phyloP scores from a whole-genome alignment of 2,329 filamentous ascomycete species.

The Stagonosporopsis chrysanthemi region DNA sequence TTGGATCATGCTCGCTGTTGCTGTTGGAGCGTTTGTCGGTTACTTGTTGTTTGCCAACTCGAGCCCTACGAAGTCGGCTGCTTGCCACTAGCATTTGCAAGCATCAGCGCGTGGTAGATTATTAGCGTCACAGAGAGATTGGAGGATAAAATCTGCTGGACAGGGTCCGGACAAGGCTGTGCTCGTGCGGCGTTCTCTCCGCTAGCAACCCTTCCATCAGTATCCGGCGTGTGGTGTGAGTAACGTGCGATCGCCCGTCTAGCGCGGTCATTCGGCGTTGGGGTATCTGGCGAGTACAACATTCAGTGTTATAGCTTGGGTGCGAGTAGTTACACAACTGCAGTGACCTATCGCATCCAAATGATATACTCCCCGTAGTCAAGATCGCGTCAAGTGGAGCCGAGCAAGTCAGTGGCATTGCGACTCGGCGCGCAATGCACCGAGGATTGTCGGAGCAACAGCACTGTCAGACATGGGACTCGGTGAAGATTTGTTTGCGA shows the following conservation, averaged over 20 bases:
- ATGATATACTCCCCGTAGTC: neutral
- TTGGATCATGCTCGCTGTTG: slow-evolving; percentile 93
- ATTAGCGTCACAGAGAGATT: neutral
- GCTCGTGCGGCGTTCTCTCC: slow-evolving; percentile 10
- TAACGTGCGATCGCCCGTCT: slow-evolving; percentile 7
- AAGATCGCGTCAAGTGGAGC: slow-evolving; percentile 17
- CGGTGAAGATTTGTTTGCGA: slow-evolving; percentile 5
- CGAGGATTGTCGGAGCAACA: slow-evolving; percentile 5
- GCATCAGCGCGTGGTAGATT: neutral
- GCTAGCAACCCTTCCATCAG: slow-evolving; percentile 5
- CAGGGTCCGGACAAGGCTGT: neutral
- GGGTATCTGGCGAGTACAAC: neutral
- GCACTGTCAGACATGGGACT: neutral
- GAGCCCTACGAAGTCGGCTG: slow-evolving; percentile 80
- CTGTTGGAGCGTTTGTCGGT: slow-evolving; percentile 85
- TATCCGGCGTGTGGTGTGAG: slow-evolving; percentile 13
- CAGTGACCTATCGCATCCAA: neutral
- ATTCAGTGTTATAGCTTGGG: neutral
- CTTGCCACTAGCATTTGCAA: slow-evolving; percentile 73
- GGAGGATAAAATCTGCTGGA: neutral
- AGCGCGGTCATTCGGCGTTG: slow-evolving; percentile 1
- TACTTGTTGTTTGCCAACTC: slow-evolving; percentile 80
- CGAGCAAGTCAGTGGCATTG: slow-evolving; percentile 11
- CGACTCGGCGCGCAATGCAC: slow-evolving; percentile 15
- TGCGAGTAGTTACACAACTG: neutral